Conservation (phyloP, 305 asterid genomes). For the Solanum chacoense region DNA sequence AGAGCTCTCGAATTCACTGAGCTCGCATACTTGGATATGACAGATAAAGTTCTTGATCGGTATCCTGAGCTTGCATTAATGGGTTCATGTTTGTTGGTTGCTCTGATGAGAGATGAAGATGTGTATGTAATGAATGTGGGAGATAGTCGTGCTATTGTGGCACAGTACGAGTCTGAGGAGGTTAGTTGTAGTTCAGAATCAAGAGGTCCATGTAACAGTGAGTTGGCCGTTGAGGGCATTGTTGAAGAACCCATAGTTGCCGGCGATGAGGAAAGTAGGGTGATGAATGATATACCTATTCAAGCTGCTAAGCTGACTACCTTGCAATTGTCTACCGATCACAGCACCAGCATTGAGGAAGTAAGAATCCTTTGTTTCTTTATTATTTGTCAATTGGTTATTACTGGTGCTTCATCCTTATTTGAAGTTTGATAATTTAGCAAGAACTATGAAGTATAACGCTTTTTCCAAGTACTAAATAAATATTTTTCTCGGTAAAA, state of each 20-base stretch:
- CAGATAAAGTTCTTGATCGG: slow-evolving; percentile 70
- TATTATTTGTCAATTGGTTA: neutral
- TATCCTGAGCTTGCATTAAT: slow-evolving; percentile 79
- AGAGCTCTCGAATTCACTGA: slow-evolving; percentile 66
- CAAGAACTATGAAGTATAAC: neutral
- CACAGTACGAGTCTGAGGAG: slow-evolving; percentile 41
- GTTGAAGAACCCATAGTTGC: slow-evolving; percentile 35
- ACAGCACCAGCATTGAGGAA: slow-evolving; percentile 80
- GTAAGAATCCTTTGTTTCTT: slow-evolving; percentile 18
- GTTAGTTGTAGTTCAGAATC: slow-evolving; percentile 22
- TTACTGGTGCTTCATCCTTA: neutral
- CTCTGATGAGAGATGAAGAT: slow-evolving; percentile 78
- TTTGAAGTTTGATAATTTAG: neutral
- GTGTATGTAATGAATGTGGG: slow-evolving; percentile 85
- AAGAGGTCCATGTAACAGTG: slow-evolving; percentile 21
- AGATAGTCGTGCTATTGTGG: slow-evolving; percentile 85
- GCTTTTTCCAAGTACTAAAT: neutral
- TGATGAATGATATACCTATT: slow-evolving; percentile 30
- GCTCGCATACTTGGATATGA: slow-evolving; percentile 65
- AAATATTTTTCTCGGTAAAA: neutral
- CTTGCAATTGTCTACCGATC: slow-evolving; percentile 71
- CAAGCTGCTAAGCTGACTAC: slow-evolving; percentile 37
- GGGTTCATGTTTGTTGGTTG: slow-evolving; percentile 84
- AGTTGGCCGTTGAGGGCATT: slow-evolving; percentile 35
- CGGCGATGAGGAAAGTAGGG: slow-evolving; percentile 27